Percentiles rank a stretch among this genome's conserved stretches.
Evolutionary conservation across 2,329 filamentous ascomycete species (phyloP).

Genomic region (Neophaeococcomyces aloes): DNA sequence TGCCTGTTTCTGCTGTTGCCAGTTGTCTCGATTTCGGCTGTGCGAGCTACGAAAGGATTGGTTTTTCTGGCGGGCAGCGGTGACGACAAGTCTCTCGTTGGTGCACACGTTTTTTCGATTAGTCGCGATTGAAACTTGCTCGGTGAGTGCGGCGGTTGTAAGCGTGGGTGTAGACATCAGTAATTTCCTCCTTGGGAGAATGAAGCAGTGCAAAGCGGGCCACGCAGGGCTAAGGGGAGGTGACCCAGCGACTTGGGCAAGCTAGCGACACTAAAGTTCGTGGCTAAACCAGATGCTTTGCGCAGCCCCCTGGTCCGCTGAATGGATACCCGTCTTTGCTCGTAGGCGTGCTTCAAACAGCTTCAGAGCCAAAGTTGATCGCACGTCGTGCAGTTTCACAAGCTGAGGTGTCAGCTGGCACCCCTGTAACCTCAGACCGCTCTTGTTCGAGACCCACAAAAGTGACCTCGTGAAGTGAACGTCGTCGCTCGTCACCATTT

Average conservation of each 20-base stretch:
- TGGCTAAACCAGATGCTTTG: not conserved
- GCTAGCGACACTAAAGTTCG: not conserved
- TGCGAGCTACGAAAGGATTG: too few relatives aligned
- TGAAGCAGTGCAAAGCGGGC: not conserved
- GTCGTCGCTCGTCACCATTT: constrained; percentile 5
- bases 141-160: not conserved
- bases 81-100: too few relatives aligned
- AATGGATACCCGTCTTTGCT: not conserved
- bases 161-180: not conserved
- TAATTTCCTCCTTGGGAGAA: not conserved
- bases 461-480: not conserved
- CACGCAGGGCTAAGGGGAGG: constrained; percentile 2
- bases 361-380: constrained; percentile 6
- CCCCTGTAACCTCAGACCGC: constrained; percentile 5
- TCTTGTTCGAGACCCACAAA: constrained; percentile 4
- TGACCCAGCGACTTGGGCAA: constrained; percentile 3
- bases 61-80: too few relatives aligned
- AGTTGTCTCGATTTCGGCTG: too few relatives aligned
- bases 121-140: not conserved
- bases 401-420: constrained; percentile 8
- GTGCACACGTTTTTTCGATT: too few relatives aligned
- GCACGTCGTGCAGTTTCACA: constrained; percentile 4
- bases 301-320: constrained; percentile 1
- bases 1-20: too few relatives aligned
- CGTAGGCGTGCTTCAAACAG: not conserved